Base-by-base conservation (phyloP, 2,329 filamentous ascomycete species). In the Epichloe sylvatica region DNA sequence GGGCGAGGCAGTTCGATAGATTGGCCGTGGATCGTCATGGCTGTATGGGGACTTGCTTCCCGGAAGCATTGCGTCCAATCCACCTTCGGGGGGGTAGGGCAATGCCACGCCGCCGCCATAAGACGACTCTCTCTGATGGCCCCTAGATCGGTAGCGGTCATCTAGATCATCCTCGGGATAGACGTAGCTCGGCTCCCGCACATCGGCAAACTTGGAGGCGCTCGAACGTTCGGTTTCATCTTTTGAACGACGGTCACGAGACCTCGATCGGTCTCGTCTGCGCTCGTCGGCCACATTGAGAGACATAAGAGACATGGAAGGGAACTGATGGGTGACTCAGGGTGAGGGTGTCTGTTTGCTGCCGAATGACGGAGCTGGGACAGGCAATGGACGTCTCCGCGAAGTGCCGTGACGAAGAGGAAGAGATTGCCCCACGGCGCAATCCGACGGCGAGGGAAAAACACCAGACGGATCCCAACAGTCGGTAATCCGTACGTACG, bases 271-370 rank as follows among this genome's bases (percentile, higher is more conserved):
- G 45, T 65, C 70, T 49, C 70, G 69, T 43, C 68, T 67, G 45
- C 64, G 62, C 51, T 61, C 60, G 50, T 71, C 69, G 51, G 73
- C 71, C 48, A 75, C 70, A 49, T 68, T 66, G 42, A 77, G 66
- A 56, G 76, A 17, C 17, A 17, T 17, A 17, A 17, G 17, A 17
- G 17, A 77, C 75, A 78, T 79, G 57, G 51, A 57, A 47, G 49
- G 12, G 21, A 34, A 15, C 11, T 41, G 19, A 9, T 37, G 19
- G 35, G 5, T n/a, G n/a, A n/a, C n/a, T n/a, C n/a, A n/a, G n/a
- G n/a, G n/a, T 6, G 42, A 2, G n/a, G 19, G 30, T 23, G 34
- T 30, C 15, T 33, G 13, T 37, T 19, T 15, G 2, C n/a, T 37
- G 15, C 30, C 43, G 40, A 43, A 19, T 21, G 40, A 25, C 25